Percentiles rank a stretch among this genome's conserved stretches.
These are phyloP conservation scores for Geoglossum cookeanum DNA, from an alignment of 2,329 filamentous ascomycete genomes.

Conservation along the genomic window DNA sequence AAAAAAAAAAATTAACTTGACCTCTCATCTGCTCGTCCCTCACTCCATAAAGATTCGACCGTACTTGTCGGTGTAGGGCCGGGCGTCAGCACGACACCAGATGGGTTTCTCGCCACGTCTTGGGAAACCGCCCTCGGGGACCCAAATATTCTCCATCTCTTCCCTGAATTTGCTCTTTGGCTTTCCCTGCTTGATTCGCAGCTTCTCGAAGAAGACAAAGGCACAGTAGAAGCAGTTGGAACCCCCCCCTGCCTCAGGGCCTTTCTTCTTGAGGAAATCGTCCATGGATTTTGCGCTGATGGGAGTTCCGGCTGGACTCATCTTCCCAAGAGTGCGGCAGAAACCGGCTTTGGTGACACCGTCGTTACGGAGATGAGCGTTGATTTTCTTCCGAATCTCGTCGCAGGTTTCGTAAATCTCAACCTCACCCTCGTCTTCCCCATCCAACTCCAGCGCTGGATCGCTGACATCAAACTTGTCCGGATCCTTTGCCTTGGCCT, in stretches of 20 bases:
- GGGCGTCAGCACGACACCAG: not conserved
- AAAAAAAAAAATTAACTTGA: too few relatives aligned
- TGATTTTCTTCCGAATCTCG: slow-evolving; percentile 37
- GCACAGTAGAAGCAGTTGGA: slow-evolving; percentile 31
- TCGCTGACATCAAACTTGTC: slow-evolving; percentile 22
- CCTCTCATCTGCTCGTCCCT: not conserved
- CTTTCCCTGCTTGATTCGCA: slow-evolving; percentile 31
- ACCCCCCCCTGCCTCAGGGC: slow-evolving; percentile 28
- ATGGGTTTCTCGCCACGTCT: not conserved
- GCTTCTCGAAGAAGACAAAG: slow-evolving; percentile 42
- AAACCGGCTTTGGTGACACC: slow-evolving; percentile 33
- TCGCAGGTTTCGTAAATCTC: slow-evolving; percentile 38
- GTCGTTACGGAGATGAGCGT: slow-evolving; percentile 27
- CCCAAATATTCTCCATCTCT: slow-evolving; percentile 30
- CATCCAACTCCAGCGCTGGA: slow-evolving; percentile 22
- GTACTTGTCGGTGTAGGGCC: not conserved
- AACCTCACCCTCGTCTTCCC: slow-evolving; percentile 28
- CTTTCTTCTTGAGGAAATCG: slow-evolving; percentile 32
- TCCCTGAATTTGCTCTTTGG: slow-evolving; percentile 30
- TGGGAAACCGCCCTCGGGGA: not conserved
- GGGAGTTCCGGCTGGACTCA: slow-evolving; percentile 19
- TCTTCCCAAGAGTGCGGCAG: slow-evolving; percentile 28
- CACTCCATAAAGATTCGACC: not conserved
- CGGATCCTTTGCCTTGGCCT: slow-evolving; percentile 9
- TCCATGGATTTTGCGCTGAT: slow-evolving; percentile 27